These are phyloP conservation scores for Sarcodon sp. DNA, from an alignment of 768 basidiomycete genomes.

Conservation along the genomic window DNA sequence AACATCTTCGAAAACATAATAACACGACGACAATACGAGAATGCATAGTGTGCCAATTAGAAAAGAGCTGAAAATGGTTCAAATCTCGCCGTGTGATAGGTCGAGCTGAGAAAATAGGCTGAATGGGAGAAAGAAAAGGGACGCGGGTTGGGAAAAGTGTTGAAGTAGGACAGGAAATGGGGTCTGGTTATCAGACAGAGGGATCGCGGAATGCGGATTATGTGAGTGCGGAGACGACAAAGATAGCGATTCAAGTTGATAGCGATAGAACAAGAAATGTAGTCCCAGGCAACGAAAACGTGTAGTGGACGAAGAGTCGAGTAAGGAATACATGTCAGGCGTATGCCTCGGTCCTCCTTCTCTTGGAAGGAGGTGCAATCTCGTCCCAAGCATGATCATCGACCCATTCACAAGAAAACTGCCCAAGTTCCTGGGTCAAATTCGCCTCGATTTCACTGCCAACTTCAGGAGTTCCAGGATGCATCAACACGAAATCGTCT, in stretches of 20 bases:
- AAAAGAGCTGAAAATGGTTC: not conserved
- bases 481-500: too few species aligned
- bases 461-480: too few species aligned
- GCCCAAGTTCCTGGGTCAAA: constrained; percentile 2
- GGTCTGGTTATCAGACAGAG: not conserved
- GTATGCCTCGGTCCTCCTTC: not conserved
- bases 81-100: too few species aligned
- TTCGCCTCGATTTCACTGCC: too few species aligned
- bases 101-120: not conserved
- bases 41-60: not conserved
- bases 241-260: not conserved
- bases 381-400: constrained; percentile 21
- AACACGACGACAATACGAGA: not conserved
- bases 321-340: not conserved
- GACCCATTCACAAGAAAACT: constrained; percentile 17
- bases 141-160: not conserved
- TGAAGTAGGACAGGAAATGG: not conserved
- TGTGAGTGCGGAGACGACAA: not conserved
- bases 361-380: not conserved
- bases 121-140: not conserved
- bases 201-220: not conserved
- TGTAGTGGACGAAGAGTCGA: too few species aligned
- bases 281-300: too few species aligned
- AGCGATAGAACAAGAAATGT: not conserved
- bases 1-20: not conserved